phyloP scores from a whole-genome alignment of 352 stramenopile species.

The Globisporangium sylvaticum region DNA sequence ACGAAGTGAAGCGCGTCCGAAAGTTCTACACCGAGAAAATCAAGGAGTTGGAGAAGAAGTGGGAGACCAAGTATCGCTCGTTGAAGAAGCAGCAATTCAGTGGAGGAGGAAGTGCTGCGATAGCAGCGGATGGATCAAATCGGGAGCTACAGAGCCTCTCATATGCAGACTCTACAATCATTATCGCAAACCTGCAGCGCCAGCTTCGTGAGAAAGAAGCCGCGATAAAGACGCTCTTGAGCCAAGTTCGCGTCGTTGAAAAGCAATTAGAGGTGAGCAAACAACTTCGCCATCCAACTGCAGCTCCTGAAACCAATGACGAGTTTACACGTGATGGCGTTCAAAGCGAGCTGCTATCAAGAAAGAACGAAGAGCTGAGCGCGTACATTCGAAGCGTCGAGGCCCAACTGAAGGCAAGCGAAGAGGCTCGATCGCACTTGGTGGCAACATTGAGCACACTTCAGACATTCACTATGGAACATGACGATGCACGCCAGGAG shows the following conservation, averaged over 20 bases:
- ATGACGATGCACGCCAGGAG: background rate
- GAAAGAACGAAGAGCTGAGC: conserved; percentile 11
- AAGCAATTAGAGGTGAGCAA: background rate
- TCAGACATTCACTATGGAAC: conserved; percentile 20
- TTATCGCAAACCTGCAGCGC: conserved; percentile 38
- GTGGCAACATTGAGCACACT: conserved; percentile 51
- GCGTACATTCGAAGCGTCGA: conserved; percentile 32
- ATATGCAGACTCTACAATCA: conserved; percentile 31
- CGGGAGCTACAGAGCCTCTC: conserved; percentile 19
- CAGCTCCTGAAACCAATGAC: background rate
- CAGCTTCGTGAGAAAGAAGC: conserved; percentile 19
- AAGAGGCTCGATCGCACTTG: conserved; percentile 57
- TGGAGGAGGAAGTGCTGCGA: conserved; percentile 2
- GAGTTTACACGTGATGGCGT: background rate
- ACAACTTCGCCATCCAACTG: background rate
- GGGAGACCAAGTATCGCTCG: conserved; percentile 59
- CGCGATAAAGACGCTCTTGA: conserved; percentile 8
- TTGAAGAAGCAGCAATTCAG: conserved; percentile 47
- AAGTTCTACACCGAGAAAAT: conserved; percentile 77
- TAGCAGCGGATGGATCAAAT: background rate
- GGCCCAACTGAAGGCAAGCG: conserved; percentile 57
- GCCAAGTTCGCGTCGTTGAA: background rate
- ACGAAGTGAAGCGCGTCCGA: conserved; percentile 49
- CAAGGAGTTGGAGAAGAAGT: conserved; percentile 72
- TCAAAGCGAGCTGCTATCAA: background rate